A percentile compares a stretch with the other conserved stretches of the same genome.
These are phyloP conservation scores for Asclepias syriaca DNA, from an alignment of 257 asterid species.

Conservation along the genomic window DNA sequence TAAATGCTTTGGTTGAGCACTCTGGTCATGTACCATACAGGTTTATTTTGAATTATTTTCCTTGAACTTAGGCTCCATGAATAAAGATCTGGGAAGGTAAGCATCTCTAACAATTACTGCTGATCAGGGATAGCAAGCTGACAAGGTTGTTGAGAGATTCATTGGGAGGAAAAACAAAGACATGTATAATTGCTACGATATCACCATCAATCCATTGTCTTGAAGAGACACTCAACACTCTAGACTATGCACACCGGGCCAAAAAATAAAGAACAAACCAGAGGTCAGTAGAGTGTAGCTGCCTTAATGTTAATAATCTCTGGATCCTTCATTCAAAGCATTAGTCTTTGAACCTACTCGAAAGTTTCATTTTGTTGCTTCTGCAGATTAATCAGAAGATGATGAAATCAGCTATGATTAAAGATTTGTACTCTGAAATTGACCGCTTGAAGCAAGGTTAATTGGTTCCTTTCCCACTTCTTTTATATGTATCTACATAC, in stretches of 20 bases:
- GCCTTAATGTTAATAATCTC: slow-evolving; percentile 5
- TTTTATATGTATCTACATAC: background rate
- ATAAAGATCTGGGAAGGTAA: slow-evolving; percentile 9
- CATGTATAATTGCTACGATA: slow-evolving; percentile 92
- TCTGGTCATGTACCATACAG: slow-evolving; percentile 97
- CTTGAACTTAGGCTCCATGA: background rate
- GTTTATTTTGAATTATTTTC: slow-evolving; percentile 23
- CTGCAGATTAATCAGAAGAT: slow-evolving; percentile 86
- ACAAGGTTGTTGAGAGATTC: slow-evolving; percentile 96
- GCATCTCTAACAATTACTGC: background rate
- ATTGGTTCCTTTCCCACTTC: slow-evolving; percentile 12
- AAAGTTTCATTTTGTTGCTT: slow-evolving; percentile 14
- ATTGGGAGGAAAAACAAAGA: slow-evolving; percentile 96
- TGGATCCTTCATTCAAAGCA: slow-evolving; percentile 15
- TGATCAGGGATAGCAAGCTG: slow-evolving; percentile 89
- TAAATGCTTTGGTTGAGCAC: slow-evolving; percentile 96
- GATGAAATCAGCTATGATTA: slow-evolving; percentile 48
- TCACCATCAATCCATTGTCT: slow-evolving; percentile 82
- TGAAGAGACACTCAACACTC: slow-evolving; percentile 96
- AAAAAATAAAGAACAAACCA: slow-evolving; percentile 98
- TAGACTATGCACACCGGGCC: slow-evolving; percentile 98
- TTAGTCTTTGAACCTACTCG: background rate
- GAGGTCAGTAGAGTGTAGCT: slow-evolving; percentile 48
- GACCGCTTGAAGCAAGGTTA: slow-evolving; percentile 96
- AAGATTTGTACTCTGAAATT: slow-evolving; percentile 44